Base-by-base conservation (phyloP, 2,329 filamentous ascomycete species). In the Colletotrichum eleusines region DNA sequence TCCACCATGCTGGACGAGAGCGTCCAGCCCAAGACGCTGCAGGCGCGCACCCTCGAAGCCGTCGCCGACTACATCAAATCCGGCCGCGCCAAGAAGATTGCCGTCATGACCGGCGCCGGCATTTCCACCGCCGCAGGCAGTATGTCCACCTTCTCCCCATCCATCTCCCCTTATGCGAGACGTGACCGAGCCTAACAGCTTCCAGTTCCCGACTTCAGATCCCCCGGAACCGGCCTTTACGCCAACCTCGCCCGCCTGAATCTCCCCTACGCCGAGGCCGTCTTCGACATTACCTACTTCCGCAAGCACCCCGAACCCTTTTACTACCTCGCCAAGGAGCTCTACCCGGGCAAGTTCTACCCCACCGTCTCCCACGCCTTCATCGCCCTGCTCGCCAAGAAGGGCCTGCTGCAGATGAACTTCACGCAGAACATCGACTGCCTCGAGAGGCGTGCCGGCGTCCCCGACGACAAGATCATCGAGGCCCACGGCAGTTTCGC, bases 391-490 rank as follows among this genome's bases (percentile, higher is more conserved):
- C 89, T 98, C 20, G 88, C 95, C 68, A 85, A 90, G 71, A 97
- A 97, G 81, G 90, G 89, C 5, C 84, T 95, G 50, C 84, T 99
- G 31, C 84, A 92, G 74, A 96, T 94, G 84, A 88, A 96, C 63
- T 99, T 98, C 80, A 98, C 96, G 0, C 96, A 99, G 78, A 99
- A 99, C 78, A 98, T 99, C 75, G 96, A 99, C 82, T 97, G 94
- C 76, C 87, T 99, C 16, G 96, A 99, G 82, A 89, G 95, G 28
- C 87, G 89, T 74, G 96, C 95, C 16, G 96, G 96, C 33, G 90
- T 99, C 0, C 93, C 94, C 0, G 86, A 84, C 0, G 90, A 95
- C 2, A 90, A 88, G 80, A 95, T 99, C 60, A 87, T 99, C 40
- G 95, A 98, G 81, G 96, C 96, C 0, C 96, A 99, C 80, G 96